A percentile compares a stretch with the other conserved stretches of the same genome.
Evolutionary conservation across 768 basidiomycete genomes (phyloP).

Genomic region (Podaxis rugospora): DNA sequence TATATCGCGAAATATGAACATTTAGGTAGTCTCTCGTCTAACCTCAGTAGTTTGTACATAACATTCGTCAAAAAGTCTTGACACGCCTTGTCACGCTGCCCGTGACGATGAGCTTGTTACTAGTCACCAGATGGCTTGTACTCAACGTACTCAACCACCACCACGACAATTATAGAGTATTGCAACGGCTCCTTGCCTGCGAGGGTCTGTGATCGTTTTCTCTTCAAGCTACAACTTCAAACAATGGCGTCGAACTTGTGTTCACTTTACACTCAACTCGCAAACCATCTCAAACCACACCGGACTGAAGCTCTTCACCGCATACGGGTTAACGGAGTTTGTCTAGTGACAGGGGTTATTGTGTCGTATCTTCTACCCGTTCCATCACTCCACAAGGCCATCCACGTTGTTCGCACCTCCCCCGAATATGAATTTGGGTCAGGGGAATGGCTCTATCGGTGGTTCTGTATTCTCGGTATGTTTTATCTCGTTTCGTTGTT

Average conservation of each 20-base stretch:
- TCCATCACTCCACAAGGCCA: conserved; percentile 32
- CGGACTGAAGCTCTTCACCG: conserved; percentile 40
- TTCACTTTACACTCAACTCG: conserved; percentile 12
- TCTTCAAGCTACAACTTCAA: neutral
- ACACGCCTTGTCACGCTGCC: no score
- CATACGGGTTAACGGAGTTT: conserved; percentile 35
- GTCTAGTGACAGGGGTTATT: conserved; percentile 27
- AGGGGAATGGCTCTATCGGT: conserved; percentile 31
- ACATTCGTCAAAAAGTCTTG: no score
- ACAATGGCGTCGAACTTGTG: neutral
- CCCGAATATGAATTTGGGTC: conserved; percentile 26
- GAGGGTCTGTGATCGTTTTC: neutral
- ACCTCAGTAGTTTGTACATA: no score
- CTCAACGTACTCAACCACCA: no score
- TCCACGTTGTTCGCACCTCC: conserved; percentile 21
- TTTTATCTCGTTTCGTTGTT: neutral
- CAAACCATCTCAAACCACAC: conserved; percentile 38
- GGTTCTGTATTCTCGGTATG: conserved; percentile 36
- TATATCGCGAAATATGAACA: no score
- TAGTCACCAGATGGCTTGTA: no score
- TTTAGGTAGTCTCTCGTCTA: no score
- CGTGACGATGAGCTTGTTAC: no score
- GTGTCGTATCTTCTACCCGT: conserved; percentile 36
- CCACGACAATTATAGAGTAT: no score
- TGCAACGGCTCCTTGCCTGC: neutral